Percentiles rank a stretch among this genome's conserved stretches.
phyloP scores from a whole-genome alignment of 2,329 filamentous ascomycete genomes.

The Chrysosporium keratinophilum region DNA sequence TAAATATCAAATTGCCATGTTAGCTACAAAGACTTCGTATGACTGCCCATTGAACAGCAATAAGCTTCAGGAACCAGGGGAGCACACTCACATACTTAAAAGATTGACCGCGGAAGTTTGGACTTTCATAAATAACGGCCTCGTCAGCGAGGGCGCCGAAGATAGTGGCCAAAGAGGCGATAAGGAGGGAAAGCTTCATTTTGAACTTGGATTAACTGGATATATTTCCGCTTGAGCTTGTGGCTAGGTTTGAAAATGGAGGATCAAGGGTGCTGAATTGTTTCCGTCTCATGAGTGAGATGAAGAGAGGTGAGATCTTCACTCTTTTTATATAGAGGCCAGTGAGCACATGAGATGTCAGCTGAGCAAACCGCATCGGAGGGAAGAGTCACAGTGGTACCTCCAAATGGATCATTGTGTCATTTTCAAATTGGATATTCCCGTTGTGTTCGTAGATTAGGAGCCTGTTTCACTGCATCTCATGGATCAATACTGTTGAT shows the following conservation, averaged over 20 bases:
- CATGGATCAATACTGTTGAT: too few relatives aligned
- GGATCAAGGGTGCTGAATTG: not conserved
- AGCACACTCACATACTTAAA: not conserved
- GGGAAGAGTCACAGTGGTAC: too few relatives aligned
- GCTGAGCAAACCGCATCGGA: too few relatives aligned
- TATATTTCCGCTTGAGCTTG: not conserved
- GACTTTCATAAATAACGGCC: not conserved
- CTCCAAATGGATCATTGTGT: too few relatives aligned
- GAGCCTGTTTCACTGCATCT: too few relatives aligned
- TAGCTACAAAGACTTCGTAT: not conserved
- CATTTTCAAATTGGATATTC: too few relatives aligned
- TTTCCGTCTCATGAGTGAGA: too few relatives aligned
- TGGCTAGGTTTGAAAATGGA: not conserved
- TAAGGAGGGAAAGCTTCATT: slow-evolving; percentile 3
- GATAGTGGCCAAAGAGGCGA: not conserved
- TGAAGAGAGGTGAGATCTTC: too few relatives aligned
- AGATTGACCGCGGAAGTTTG: slow-evolving; percentile 4
- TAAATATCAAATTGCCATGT: not conserved
- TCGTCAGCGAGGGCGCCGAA: slow-evolving; percentile 1
- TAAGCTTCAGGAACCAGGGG: not conserved
- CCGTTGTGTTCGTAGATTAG: too few relatives aligned
- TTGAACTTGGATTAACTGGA: not conserved
- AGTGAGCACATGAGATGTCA: too few relatives aligned
- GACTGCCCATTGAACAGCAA: not conserved
- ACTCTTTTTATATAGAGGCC: too few relatives aligned